Evolutionary conservation across 345 rosid species (phyloP).

Genomic region (Brassica incana): DNA sequence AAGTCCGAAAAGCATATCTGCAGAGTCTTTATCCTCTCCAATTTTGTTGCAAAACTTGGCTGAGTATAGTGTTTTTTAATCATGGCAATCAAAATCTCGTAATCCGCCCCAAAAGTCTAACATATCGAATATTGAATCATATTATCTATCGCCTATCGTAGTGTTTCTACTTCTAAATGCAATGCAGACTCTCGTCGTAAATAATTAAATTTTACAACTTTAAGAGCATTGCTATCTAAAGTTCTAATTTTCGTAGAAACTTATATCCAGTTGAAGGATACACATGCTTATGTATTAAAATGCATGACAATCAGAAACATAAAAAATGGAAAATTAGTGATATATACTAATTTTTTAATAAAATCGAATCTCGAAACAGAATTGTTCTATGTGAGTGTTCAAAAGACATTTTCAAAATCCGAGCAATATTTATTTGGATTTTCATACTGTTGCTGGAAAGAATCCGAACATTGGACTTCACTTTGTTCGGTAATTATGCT

Average conservation of each 20-base stretch:
- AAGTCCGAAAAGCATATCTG: too few relatives aligned
- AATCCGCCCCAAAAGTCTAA: too few relatives aligned
- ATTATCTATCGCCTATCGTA: too few relatives aligned
- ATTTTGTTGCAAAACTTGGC: too few relatives aligned
- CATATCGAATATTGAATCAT: too few relatives aligned
- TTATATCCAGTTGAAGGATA: neutral
- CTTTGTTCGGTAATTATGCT: conserved; percentile 34
- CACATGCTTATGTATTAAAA: neutral
- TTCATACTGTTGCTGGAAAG: conserved; percentile 31
- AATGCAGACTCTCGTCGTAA: too few relatives aligned
- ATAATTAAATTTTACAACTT: neutral
- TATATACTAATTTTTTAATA: neutral
- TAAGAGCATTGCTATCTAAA: neutral
- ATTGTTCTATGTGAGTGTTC: conserved; percentile 32
- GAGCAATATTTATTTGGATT: conserved; percentile 18
- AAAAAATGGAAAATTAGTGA: conserved; percentile 2
- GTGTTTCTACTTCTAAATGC: too few relatives aligned
- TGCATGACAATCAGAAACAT: neutral
- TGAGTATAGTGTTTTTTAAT: too few relatives aligned
- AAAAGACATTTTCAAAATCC: conserved; percentile 30
- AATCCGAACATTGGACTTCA: conserved; percentile 37
- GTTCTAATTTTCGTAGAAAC: neutral
- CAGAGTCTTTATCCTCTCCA: too few relatives aligned
- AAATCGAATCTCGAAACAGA: conserved; percentile 33
- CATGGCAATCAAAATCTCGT: too few relatives aligned